Evolutionary conservation across 768 basidiomycete genomes (phyloP), one percentile per base, ranked within the genome.

Genomic region (Boletus sp.): DNA sequence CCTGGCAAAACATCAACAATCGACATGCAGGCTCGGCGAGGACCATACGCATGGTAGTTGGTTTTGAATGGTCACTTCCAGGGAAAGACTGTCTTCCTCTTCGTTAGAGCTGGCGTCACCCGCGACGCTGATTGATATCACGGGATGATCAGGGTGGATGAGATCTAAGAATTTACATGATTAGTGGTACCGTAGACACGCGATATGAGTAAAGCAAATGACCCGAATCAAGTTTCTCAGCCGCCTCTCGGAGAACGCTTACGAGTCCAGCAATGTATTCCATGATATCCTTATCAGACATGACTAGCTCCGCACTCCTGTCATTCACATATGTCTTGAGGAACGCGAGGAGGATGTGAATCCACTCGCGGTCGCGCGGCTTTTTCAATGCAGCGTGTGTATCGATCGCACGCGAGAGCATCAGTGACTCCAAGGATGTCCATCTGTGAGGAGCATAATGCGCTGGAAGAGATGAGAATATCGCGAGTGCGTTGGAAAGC

Each of bases 371-470:
- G 61, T 92, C 87, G 55, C 77, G 83, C 7, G 80, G 73, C 62
- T 81, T 84, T 14, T 78, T 71, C n/a, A 87, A 71, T 20, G 77
- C 67, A 2, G 74, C 69, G 64, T 94, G 87, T 0, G 86, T 83
- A 59, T 86, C 83, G 39, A 95, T 75, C 1, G 90, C 89, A 47
- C 80, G 80, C 12, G 84, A 85, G 18, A 93, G 80, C 83, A 92
- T 90, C 62, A 84, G 84, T 3, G 86, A 86, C 65, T 94, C 89
- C 45, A 94, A 73, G 9, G 87, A 86, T 28, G 84, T 81, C 92
- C 92, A 94, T 67, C 79, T 79, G 68, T 90, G 87, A 7, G 89
- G 89, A 0, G 86, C 84, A 70, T 93, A 94, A 65, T 93, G 91
- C 10, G 87, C 89, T 1, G 93, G 89, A n/a, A 96, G 78, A 2